Conservation (phyloP, 2,329 filamentous ascomycete species). For the Aspergillus alliaceus region DNA sequence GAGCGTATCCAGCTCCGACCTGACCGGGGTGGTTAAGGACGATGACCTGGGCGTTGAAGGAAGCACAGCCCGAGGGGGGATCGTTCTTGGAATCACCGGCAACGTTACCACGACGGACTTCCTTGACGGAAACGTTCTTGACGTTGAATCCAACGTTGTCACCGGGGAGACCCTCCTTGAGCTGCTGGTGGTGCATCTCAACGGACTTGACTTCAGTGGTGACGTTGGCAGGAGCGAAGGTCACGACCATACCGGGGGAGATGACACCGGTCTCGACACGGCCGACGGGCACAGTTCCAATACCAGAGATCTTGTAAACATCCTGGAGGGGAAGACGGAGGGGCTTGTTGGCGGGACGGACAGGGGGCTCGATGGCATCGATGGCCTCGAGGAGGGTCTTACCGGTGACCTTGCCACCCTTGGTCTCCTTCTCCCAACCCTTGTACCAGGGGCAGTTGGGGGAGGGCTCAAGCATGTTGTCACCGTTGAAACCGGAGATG, state of each 20-base stretch:
- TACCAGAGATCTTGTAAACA: slow-evolving; percentile 99
- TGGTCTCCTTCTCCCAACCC: slow-evolving; percentile 99
- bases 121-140: slow-evolving; percentile 99
- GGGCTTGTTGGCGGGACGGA: slow-evolving; percentile 96
- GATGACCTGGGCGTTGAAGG: slow-evolving; percentile 99
- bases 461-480: slow-evolving; percentile 96
- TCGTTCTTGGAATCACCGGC: slow-evolving; percentile 99
- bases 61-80: slow-evolving; percentile 82
- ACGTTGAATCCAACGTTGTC: slow-evolving; percentile 99
- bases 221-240: slow-evolving; percentile 97
- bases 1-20: slow-evolving; percentile 98
- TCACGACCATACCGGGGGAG: slow-evolving; percentile 81
- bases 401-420: slow-evolving; percentile 78
- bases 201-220: slow-evolving; percentile 99
- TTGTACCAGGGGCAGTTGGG: slow-evolving; percentile 99
- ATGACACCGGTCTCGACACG: slow-evolving; percentile 99
- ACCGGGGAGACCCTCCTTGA: slow-evolving; percentile 89
- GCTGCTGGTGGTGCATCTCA: slow-evolving; percentile 99
- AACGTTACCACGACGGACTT: slow-evolving; percentile 99
- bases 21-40: slow-evolving; percentile 99
- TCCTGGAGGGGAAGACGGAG: slow-evolving; percentile 99
- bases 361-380: slow-evolving; percentile 88
- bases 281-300: slow-evolving; percentile 98
- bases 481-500: slow-evolving; percentile 99
- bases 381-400: slow-evolving; percentile 99